phyloP scores from a whole-genome alignment of 768 basidiomycete species.

The Macrolepiota fuliginosa region DNA sequence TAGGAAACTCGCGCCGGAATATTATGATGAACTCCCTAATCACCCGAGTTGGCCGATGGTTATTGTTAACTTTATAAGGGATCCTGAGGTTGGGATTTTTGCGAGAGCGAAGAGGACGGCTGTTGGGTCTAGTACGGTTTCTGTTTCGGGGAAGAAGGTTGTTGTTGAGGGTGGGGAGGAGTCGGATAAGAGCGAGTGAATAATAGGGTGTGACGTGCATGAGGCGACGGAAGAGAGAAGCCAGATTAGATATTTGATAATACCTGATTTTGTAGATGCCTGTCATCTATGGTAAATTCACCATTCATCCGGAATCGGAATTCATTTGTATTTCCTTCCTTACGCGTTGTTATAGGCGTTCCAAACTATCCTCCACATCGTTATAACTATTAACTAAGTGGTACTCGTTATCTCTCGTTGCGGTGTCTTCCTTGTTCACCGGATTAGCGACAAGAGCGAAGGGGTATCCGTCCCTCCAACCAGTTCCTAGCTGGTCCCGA shows the following conservation, averaged over 20 bases:
- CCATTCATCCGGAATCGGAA: too few species aligned
- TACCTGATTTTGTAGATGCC: neutral
- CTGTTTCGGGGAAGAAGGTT: neutral
- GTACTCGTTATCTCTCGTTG: too few species aligned
- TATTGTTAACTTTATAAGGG: slow-evolving; percentile 90
- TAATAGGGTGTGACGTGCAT: too few species aligned
- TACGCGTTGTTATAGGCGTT: too few species aligned
- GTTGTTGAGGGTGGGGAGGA: slow-evolving; percentile 14
- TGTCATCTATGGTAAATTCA: too few species aligned
- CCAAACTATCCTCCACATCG: too few species aligned
- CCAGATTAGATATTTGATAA: neutral
- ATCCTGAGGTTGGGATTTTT: slow-evolving; percentile 85
- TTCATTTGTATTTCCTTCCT: too few species aligned
- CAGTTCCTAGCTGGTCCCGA: too few species aligned
- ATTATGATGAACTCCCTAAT: slow-evolving; percentile 83
- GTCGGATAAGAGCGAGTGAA: slow-evolving; percentile 23
- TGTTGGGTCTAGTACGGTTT: neutral
- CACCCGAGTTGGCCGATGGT: slow-evolving; percentile 97
- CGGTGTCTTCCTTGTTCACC: too few species aligned
- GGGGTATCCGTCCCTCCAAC: too few species aligned
- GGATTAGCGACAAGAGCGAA: too few species aligned
- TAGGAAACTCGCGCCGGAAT: slow-evolving; percentile 82
- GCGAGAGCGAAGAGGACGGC: slow-evolving; percentile 76
- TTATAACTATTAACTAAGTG: too few species aligned
- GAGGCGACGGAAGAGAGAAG: neutral